Evolutionary conservation across 2,329 filamentous ascomycete genomes (phyloP).

Genomic region (Amauroascus verrucosus): DNA sequence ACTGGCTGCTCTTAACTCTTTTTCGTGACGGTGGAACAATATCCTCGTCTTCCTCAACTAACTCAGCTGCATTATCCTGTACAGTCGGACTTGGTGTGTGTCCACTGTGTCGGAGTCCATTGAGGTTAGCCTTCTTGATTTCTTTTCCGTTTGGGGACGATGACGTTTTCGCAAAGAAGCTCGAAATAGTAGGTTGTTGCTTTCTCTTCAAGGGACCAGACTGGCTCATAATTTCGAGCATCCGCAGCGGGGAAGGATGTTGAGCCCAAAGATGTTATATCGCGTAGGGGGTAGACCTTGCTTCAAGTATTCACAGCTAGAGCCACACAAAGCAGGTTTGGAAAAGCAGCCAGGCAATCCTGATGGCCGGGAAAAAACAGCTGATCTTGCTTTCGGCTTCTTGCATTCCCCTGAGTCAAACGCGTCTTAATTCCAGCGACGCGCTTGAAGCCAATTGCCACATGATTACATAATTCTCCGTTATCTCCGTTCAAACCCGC

Average conservation of each 20-base stretch:
- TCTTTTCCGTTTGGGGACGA: constrained; percentile 19
- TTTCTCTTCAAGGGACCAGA: constrained; percentile 28
- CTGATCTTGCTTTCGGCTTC: too few relatives aligned
- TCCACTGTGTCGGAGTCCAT: not conserved
- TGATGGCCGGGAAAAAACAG: too few relatives aligned
- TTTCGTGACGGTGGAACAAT: constrained; percentile 35
- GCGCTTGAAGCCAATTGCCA: too few relatives aligned
- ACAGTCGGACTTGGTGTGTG: not conserved
- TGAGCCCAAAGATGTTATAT: not conserved
- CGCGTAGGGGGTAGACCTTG: too few relatives aligned
- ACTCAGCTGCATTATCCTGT: constrained; percentile 18
- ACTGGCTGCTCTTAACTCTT: constrained; percentile 27
- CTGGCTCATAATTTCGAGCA: constrained; percentile 13
- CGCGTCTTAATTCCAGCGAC: too few relatives aligned
- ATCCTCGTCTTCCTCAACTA: constrained; percentile 30
- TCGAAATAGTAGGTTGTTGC: constrained; percentile 71
- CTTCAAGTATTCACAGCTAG: too few relatives aligned
- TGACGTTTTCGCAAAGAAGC: constrained; percentile 62
- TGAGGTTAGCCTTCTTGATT: not conserved
- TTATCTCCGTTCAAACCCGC: too few relatives aligned
- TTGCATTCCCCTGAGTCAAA: too few relatives aligned
- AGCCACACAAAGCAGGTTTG: too few relatives aligned
- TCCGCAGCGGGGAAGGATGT: not conserved
- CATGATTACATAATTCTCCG: too few relatives aligned
- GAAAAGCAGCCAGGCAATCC: too few relatives aligned